Conservation (phyloP, 2,329 filamentous ascomycete genomes). For the Cladophialophora exuberans region DNA sequence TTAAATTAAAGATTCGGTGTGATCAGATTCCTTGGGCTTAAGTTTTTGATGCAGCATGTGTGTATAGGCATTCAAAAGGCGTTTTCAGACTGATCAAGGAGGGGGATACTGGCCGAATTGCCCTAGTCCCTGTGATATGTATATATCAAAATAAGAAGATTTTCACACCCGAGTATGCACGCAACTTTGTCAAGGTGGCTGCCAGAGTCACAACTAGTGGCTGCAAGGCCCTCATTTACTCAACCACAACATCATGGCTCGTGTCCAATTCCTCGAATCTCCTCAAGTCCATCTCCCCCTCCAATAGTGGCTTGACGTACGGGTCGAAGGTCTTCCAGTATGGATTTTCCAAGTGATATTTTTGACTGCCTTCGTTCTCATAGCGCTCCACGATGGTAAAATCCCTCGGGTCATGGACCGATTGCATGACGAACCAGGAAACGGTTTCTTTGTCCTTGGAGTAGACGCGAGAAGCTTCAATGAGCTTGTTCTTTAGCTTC, state of each 20-base stretch:
- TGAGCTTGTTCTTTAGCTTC: constrained; percentile 71
- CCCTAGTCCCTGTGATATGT: constrained; percentile 6
- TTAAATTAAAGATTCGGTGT: constrained; percentile 2
- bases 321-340: constrained; percentile 79
- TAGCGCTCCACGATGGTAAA: constrained; percentile 79
- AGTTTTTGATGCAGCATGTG: neutral
- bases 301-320: constrained; percentile 66
- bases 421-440: constrained; percentile 78
- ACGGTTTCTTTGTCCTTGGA: constrained; percentile 71
- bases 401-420: constrained; percentile 66
- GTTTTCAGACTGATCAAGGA: constrained; percentile 2
- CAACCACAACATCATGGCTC: constrained; percentile 30
- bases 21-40: neutral
- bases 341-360: constrained; percentile 68
- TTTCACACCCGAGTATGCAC: constrained; percentile 1
- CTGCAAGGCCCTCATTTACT: constrained; percentile 25
- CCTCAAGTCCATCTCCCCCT: constrained; percentile 68
- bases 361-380: constrained; percentile 65
- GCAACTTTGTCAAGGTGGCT: neutral
- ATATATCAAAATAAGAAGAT: constrained; percentile 9
- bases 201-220: constrained; percentile 13
- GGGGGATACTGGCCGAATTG: neutral
- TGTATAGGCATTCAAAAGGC: constrained; percentile 14
- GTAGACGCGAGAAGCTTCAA: constrained; percentile 75
- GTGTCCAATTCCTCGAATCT: constrained; percentile 70